Percentiles rank a stretch among this genome's conserved stretches.
These are phyloP conservation scores for Globisporangium lucens DNA, from an alignment of 352 stramenopile genomes.

Conservation along the genomic window DNA sequence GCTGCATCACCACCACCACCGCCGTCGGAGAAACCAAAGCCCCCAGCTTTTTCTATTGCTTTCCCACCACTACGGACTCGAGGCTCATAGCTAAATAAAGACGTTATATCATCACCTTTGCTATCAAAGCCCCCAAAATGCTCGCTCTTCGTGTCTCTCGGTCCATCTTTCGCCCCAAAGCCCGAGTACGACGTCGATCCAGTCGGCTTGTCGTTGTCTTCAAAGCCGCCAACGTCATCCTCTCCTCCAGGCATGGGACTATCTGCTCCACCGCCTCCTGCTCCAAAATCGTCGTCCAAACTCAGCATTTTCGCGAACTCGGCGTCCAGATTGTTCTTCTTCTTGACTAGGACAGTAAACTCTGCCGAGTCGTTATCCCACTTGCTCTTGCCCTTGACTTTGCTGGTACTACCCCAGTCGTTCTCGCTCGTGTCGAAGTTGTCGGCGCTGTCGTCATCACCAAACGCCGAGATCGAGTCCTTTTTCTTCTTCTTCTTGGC, in stretches of 20 bases:
- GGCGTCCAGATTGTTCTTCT: constrained; percentile 45
- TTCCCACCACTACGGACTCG: constrained; percentile 7
- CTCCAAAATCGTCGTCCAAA: constrained; percentile 35
- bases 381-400: constrained; percentile 25
- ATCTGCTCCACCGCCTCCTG: neutral
- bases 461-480: constrained; percentile 16
- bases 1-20: neutral
- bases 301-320: constrained; percentile 71
- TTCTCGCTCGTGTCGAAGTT: constrained; percentile 21
- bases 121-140: neutral
- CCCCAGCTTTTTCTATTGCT: neutral
- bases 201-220: neutral
- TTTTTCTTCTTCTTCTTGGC: constrained; percentile 36
- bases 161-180: neutral
- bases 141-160: neutral
- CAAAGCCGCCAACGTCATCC: neutral
- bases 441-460: constrained; percentile 29
- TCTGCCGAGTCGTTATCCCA: constrained; percentile 25
- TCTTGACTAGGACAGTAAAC: constrained; percentile 26
- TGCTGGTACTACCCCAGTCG: constrained; percentile 21
- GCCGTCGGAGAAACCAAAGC: neutral
- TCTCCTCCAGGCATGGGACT: constrained; percentile 12
- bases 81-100: constrained; percentile 14
- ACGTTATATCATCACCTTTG: neutral
- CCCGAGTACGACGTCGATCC: neutral